Base-by-base conservation (phyloP, 1,284 basidiomycete species). In the Sphagnurus paluster region DNA sequence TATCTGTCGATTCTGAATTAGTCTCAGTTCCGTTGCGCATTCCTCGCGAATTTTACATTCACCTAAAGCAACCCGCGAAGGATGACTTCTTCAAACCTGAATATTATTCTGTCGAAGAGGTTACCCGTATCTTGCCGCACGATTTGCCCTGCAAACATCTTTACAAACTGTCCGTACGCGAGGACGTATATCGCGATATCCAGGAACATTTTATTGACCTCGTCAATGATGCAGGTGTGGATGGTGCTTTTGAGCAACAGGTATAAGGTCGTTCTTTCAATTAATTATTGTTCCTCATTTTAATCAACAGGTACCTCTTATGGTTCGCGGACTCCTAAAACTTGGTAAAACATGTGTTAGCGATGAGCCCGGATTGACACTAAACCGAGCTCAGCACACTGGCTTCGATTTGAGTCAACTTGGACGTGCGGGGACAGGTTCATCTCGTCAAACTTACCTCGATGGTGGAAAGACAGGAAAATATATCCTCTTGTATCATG, bases 221-320 rank as follows among this genome's bases (percentile, higher is more conserved):
- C 43, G 90, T 86, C 52, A 98, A 97, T 63, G 91, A 96, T 59
- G 91, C 95, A 0, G 94, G 93, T 61, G 92, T 98, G 6, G 94
- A 98, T 56, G 94, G 93, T 1, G 90, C 98, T 1, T 99, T 89
- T 61, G 97, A 99, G 69, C 77, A 89, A 29, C 93, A 98, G 76
- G 90, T 90, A 54, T 46, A 68, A 29, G 29, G 17, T 13, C 8
- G 23, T 46, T 21, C 42, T 35, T 40, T 26, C 2, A 17, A 16
- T 20, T 43, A n/a, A 5, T 42, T 40, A 11, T 39, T 33, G 4
- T 48, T n/a, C 19, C 43, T 49, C 20, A 39, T n/a, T 40, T 43
- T 9, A 44, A 48, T 34, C 9, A 19, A 40, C 34, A 93, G 90
- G 77, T 99, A 9, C 93, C 97, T 1, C 77, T 97, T 9, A 70